Percentiles rank a stretch among this genome's conserved stretches.
These are phyloP conservation scores for Solanum hybrid DNA, from an alignment of 305 asterid genomes.

Conservation along the genomic window DNA sequence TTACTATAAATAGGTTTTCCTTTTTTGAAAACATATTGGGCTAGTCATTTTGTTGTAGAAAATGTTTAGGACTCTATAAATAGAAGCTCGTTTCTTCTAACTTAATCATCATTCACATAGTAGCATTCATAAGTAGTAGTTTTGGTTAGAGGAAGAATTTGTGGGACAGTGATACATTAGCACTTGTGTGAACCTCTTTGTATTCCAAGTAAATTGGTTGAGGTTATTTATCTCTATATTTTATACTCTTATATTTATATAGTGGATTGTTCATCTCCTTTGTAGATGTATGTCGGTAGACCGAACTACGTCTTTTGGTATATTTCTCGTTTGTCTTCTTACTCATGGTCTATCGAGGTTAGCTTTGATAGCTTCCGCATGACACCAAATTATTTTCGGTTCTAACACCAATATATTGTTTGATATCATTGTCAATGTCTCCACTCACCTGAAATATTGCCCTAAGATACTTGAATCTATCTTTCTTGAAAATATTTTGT, in stretches of 20 bases:
- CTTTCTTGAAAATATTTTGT: background rate
- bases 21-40: background rate
- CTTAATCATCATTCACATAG: background rate
- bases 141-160: background rate
- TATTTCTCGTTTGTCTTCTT: background rate
- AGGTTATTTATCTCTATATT: too few species aligned
- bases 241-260: too few species aligned
- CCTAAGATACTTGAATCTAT: background rate
- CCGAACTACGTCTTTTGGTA: background rate
- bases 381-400: background rate
- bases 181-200: background rate
- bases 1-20: background rate
- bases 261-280: background rate
- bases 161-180: background rate
- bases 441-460: background rate
- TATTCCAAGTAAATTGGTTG: background rate
- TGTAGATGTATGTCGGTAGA: background rate
- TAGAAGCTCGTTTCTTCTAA: background rate
- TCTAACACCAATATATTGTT: background rate
- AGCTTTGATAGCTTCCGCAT: too few species aligned
- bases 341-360: background rate
- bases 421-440: background rate
- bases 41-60: background rate
- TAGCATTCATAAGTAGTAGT: background rate
- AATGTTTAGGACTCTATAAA: too few species aligned